Base-by-base conservation (phyloP, 129 eudicot genomes). In the Smallanthus sonchifolius region DNA sequence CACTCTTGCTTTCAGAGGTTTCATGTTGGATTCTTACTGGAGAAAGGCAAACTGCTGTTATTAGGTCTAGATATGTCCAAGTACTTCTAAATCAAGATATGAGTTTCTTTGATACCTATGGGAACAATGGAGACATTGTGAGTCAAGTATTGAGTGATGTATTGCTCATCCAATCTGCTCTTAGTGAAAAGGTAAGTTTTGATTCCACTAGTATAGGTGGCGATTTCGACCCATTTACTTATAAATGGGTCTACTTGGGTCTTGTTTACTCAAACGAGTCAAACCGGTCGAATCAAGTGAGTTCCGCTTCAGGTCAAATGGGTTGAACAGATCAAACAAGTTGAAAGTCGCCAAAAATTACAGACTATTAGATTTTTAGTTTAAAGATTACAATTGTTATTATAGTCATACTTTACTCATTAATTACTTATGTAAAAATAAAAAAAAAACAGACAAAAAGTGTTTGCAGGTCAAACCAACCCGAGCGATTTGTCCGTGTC, bases 1-100 rank as follows among this genome's bases (percentile, higher is more conserved):
- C 55, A 14, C 54, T 78, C 75, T 71, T 67, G 10, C 54, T 60
- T 83, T 47, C 84, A 94, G 98, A 94, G 96, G 98, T 94, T 45
- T 90, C 97, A 34, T 94, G 98, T 77, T 94, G 98, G 98, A 90
- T 94, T 69, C 89, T 94, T 71, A 94, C 98, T 4, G 98, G 98
- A 75, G 98, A 94, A 85, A 78, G 98, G 71, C 98, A 94, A 83
- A 94, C 98, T 81, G 98, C 98, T 56, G 98, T 94, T 70, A 94
- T 94, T 69, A 90, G 98, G 80, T 94, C 98, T 60, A 90, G 81
- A 74, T 94, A 94, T 79, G 98, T 94, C 48, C 89, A 94, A 82
- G 98, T 94, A 65, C 81, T 94, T 80, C 86, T 94, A 35, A 90
- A 90, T 77, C 98, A 94, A 72, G 98, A 90, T 67, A 94, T 94